A percentile compares a stretch with the other conserved stretches of the same genome.
Conservation (phyloP, 2,329 filamentous ascomycete genomes). For the Bertia moriformis region DNA sequence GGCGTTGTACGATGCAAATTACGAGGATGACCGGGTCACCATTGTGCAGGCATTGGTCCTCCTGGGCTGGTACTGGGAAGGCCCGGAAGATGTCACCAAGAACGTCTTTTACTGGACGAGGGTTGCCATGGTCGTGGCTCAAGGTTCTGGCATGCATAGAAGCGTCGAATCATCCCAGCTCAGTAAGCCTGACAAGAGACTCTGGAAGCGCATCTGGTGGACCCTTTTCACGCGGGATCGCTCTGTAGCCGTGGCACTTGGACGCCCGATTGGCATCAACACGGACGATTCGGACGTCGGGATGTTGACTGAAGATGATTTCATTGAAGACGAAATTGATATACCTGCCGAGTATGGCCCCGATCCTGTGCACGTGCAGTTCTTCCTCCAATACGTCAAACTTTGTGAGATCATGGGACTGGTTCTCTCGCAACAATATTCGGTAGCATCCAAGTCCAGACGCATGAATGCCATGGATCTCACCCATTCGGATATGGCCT, state of each 20-base stretch:
- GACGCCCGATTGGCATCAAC: constrained; percentile 88
- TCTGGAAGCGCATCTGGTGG: constrained; percentile 99
- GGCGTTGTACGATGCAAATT: constrained; percentile 89
- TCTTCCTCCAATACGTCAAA: constrained; percentile 96
- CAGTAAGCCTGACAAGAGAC: constrained; percentile 71
- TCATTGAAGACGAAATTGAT: constrained; percentile 80
- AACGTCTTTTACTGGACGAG: constrained; percentile 99
- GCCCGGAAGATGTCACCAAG: constrained; percentile 61
- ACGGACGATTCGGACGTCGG: constrained; percentile 95
- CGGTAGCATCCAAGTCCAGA: constrained; percentile 78
- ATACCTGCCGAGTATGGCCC: constrained; percentile 44
- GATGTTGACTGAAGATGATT: constrained; percentile 92
- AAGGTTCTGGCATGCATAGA: constrained; percentile 94
- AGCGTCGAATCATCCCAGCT: constrained; percentile 90
- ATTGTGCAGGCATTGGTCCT: constrained; percentile 87
- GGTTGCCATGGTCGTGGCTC: constrained; percentile 87
- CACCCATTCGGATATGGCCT: constrained; percentile 91
- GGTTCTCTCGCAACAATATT: constrained; percentile 92
- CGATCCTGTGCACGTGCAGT: constrained; percentile 84
- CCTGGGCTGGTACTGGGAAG: constrained; percentile 60
- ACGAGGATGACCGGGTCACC: constrained; percentile 89
- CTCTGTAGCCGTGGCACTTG: constrained; percentile 85
- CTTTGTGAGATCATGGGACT: constrained; percentile 97
- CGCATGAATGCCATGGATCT: constrained; percentile 86
- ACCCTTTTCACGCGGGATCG: constrained; percentile 88